Conservation (phyloP, 352 stramenopile genomes). For the Aphanomyces stellatus region DNA sequence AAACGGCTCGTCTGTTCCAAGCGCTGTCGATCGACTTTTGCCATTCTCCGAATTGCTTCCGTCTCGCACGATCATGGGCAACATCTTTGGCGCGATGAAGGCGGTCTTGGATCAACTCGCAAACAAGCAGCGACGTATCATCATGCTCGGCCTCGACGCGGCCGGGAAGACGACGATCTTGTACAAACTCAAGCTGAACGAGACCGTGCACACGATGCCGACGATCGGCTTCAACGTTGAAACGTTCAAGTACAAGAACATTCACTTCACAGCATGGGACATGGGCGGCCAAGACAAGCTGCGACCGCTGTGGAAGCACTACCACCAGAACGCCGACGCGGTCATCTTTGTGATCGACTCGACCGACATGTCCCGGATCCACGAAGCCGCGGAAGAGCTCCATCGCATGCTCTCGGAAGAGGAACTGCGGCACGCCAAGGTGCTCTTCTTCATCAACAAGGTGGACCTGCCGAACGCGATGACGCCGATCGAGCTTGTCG, state of each 20-base stretch:
- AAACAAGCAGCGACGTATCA: slow-evolving; percentile 36
- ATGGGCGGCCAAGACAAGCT: slow-evolving; percentile 68
- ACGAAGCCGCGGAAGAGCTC: slow-evolving; percentile 36
- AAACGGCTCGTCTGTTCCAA: background rate
- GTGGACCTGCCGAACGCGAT: slow-evolving; percentile 27
- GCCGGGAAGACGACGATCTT: slow-evolving; percentile 97
- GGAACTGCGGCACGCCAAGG: slow-evolving; percentile 22
- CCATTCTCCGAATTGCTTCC: background rate
- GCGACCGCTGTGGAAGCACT: slow-evolving; percentile 61
- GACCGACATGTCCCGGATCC: slow-evolving; percentile 37
- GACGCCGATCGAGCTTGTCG: slow-evolving; percentile 25
- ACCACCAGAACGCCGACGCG: slow-evolving; percentile 49
- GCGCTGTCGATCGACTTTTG: background rate
- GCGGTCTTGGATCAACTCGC: background rate
- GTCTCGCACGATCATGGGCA: background rate
- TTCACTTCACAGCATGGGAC: slow-evolving; percentile 81
- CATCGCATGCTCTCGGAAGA: slow-evolving; percentile 34
- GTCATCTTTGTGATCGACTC: slow-evolving; percentile 84
- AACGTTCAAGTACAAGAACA: slow-evolving; percentile 54
- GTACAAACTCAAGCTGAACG: slow-evolving; percentile 78
- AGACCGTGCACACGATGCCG: slow-evolving; percentile 56
- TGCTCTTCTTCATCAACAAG: slow-evolving; percentile 46
- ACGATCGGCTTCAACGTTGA: slow-evolving; percentile 88
- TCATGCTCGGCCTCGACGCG: slow-evolving; percentile 92
- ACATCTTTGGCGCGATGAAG: background rate